Conservation (phyloP, 2,329 filamentous ascomycete species). For the Claviceps digitariae region DNA sequence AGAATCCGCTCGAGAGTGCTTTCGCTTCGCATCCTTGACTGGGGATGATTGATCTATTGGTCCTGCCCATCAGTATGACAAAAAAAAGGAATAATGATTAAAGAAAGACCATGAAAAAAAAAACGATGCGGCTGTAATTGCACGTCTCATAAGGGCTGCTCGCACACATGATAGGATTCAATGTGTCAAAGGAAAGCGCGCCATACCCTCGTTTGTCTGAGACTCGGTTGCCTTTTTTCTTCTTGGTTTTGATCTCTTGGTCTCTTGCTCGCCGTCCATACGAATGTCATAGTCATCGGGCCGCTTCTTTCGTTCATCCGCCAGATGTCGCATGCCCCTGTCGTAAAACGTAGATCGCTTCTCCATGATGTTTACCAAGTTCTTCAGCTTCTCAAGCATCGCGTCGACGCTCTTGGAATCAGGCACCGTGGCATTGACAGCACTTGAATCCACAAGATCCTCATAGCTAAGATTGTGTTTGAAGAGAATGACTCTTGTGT, state of each 20-base stretch:
- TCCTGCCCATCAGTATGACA: slow-evolving; percentile 1
- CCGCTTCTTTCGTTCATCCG: slow-evolving; percentile 49
- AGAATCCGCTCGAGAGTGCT: slow-evolving; percentile 39
- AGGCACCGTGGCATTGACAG: slow-evolving; percentile 43
- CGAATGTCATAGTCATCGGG: slow-evolving; percentile 39
- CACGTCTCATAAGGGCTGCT: not conserved
- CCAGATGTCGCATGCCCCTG: slow-evolving; percentile 57
- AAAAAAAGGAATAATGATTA: not conserved
- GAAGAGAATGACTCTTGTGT: slow-evolving; percentile 45
- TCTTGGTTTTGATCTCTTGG: slow-evolving; percentile 55
- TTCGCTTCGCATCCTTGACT: slow-evolving; percentile 37
- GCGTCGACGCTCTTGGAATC: slow-evolving; percentile 51
- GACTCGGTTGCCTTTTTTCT: slow-evolving; percentile 61
- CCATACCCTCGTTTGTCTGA: slow-evolving; percentile 21
- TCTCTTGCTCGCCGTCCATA: slow-evolving; percentile 33
- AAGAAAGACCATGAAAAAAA: not conserved
- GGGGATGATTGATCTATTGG: slow-evolving; percentile 39
- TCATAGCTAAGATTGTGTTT: slow-evolving; percentile 48
- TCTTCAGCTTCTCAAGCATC: slow-evolving; percentile 49
- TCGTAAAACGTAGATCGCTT: slow-evolving; percentile 56
- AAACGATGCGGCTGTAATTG: not conserved
- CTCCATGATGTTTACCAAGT: slow-evolving; percentile 53
- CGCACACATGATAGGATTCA: not conserved
- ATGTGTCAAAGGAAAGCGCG: not conserved
- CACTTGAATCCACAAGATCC: slow-evolving; percentile 52